Evolutionary conservation across 2,329 filamentous ascomycete species (phyloP), one percentile per base, ranked within the genome.

Genomic region (Aspergillus versicolor): DNA sequence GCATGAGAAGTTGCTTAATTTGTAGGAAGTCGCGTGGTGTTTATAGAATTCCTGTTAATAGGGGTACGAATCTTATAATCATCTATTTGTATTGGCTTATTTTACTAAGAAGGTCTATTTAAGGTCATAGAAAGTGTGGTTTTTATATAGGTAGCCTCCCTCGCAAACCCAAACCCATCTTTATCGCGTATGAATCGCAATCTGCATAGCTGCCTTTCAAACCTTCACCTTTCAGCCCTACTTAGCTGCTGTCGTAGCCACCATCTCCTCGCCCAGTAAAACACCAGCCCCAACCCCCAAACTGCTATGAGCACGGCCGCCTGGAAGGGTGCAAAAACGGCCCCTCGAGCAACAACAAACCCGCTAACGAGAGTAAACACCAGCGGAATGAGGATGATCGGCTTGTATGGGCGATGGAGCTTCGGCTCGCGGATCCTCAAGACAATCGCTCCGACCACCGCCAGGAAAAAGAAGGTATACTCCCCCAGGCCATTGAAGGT

Each of bases 391-490:
- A 56, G 22, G 8, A 61, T 44, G 3, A 54, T 13, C 11, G 61
- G 61, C 9, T 63, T 63, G 13, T 63, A 63, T 0, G 61, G 61
- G 1, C 61, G 61, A n/a, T 27, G 46, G 2, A 56, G 55, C 5
- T 47, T 54, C 5, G 61, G 61, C 30, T 63, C 59, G 1, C 57
- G 57, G 21, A 62, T 53, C n/a, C 61, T 50, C n/a, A 63, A 42
- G 11, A 60, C 22, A 3, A 63, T 56, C 3, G 61, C 61, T 0
- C 57, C 61, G 12, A 63, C 22, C 6, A 63, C 58, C 0, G 61
- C 62, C 45, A 63, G 24, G 13, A 61, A 56, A 32, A 63, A 63
- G 40, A 63, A 63, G 6, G 50, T 57, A n/a, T 62, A 63, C n/a
- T 63, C 61, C 1, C 57, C 61, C 38, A 63, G 19, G 5, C 61